A percentile compares a stretch with the other conserved stretches of the same genome.
phyloP scores from a whole-genome alignment of 1,139 yeast species.

The Pneumocystis oryctolagi region DNA sequence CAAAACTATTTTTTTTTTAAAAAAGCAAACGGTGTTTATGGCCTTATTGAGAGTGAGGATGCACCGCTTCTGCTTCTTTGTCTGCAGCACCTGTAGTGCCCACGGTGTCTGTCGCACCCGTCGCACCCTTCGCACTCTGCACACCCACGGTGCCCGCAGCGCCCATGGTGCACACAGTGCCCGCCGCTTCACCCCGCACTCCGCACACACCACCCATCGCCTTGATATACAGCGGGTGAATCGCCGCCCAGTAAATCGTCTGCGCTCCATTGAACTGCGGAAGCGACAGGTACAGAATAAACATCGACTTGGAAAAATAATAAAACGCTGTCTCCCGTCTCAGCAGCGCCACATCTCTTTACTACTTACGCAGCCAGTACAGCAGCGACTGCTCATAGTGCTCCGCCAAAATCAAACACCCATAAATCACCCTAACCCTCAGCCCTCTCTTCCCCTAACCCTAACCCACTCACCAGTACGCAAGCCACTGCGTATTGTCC shows the following conservation, averaged over 20 bases:
- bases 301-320: conserved; percentile 80
- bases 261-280: conserved; percentile 82
- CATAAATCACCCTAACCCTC: conserved; percentile 58
- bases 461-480: conserved; percentile 30
- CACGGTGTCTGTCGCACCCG: too few species aligned
- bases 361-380: conserved; percentile 13
- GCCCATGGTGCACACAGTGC: too few species aligned
- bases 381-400: conserved; percentile 89
- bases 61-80: too few species aligned
- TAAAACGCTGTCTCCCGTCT: conserved; percentile 43
- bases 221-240: conserved; percentile 40
- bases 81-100: too few species aligned
- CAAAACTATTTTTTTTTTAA: too few species aligned
- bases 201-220: background rate
- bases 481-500: conserved; percentile 49
- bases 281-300: conserved; percentile 74
- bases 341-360: background rate
- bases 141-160: background rate
- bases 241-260: conserved; percentile 44
- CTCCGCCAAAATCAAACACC: conserved; percentile 76
- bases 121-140: too few species aligned
- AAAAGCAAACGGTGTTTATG: too few species aligned
- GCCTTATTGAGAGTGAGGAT: too few species aligned
- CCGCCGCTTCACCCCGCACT: background rate
- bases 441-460: background rate